Base-by-base conservation (phyloP, 495 filamentous ascomycete genomes). In the Penicilliopsis zonata region DNA sequence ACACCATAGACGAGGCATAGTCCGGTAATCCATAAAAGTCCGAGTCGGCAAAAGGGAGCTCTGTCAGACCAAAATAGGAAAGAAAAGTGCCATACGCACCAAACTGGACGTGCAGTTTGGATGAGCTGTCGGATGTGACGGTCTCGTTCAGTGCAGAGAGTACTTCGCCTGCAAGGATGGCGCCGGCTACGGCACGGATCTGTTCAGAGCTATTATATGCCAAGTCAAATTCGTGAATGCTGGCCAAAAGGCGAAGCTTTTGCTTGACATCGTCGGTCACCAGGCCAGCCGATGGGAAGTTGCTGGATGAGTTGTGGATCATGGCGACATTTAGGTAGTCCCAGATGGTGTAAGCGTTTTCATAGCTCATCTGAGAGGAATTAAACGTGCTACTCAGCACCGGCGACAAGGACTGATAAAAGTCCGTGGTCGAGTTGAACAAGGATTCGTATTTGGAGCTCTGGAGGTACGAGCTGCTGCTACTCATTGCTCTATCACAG, bases 381-480 rank as follows among this genome's bases (percentile, higher is more conserved):
- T 44, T 47, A 46, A 81, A 80, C 3, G 74, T 69, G 20, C 48
- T 42, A 46, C 76, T 71, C 51, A 84, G 61, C 24, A 78, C 55
- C 5, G 78, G 72, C 9, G 70, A 50, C 19, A 88, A 42, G 16
- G 53, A 61, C 44, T 67, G 35, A 64, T 87, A 86, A 60, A 86
- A 79, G 36, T 51, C 58, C 42, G 55, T 43, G 40, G 79, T 86
- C 35, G 61, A 61, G 20, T 52, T 43, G 6, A 72, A 47, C 24
- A 72, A 50, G 7, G 43, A 43, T 15, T 53, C 48, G 53, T 85
- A 85, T 17, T 76, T 60, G 10, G 54, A 32, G 5, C 76, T 76
- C n/a, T 33, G 43, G 53, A 80, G 81, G 50, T 82, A 87, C 47
- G 70, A 67, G 53, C 84, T 75, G 31, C 77, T 82, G 61, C 76